Base-by-base conservation (phyloP, 176 grass and related monocot genomes). In the Echinochloa phyllopogon region DNA sequence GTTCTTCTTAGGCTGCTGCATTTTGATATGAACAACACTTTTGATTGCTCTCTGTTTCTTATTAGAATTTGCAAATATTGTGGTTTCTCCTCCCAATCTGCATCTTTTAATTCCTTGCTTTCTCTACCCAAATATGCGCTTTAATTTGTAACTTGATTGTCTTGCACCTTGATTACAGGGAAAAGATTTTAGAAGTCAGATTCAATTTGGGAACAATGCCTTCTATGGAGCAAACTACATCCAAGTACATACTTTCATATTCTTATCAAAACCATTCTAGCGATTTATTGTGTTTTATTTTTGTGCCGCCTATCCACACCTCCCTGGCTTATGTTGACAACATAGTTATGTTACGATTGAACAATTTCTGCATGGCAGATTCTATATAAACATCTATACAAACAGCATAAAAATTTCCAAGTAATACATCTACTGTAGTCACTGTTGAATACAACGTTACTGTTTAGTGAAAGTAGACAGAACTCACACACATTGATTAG, bases 201-300 rank as follows among this genome's bases (percentile, higher is more conserved):
- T 92, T 83, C 91, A 98, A 77, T 1, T 92, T 69, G 89, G 82
- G 66, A 98, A 85, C 40, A 74, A 85, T 83, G 87, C 47, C 1
- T 93, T 90, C 60, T 95, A 77, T 88, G 89, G 96, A 72, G 89
- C 25, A 62, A 94, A 94, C 87, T 98, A 98, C 66, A 94, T 98
- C 9, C 93, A 98, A 89, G 96, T 98, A 85, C 53, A n/a, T 24
- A 47, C 44, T 71, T 40, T 15, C 8, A n/a, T 61, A 9, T 76
- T 77, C 27, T 40, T 15, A 43, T 62, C 60, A 67, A 78, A 65
- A 10, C 16, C 39, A 56, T 74, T 48, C 8, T 17, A 68, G 15
- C 13, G 40, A 23, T 61, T 76, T 58, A 70, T 67, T 51, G 6
- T 8, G 20, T 24, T 6, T n/a, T 69, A 80, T 56, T 57, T 23